Evolutionary conservation across 177 flowering plant species (phyloP), one percentile per base, ranked within the genome.

Genomic region (Vitis hybrid): DNA sequence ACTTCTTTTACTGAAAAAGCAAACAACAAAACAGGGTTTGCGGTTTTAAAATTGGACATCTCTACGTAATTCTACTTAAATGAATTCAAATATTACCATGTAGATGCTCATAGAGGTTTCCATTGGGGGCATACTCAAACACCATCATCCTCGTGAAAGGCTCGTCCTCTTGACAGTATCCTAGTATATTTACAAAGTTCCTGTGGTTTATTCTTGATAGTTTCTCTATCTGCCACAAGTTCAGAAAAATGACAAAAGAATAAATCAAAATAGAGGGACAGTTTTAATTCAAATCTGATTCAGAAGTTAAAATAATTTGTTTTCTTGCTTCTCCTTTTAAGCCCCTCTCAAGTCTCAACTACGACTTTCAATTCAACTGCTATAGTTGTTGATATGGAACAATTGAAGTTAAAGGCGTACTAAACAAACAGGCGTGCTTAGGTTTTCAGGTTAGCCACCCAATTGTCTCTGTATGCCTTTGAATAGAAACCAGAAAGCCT

Each of bases 141-240:
- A 90, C 94, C 89, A 88, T 85, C 91, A 88, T 85, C 78, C 91
- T 77, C 13, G 65, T 70, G 68, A 88, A 88, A 46, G 89, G 90
- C 56, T 85, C 86, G n/a, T 90, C 83, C 80, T 93, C 98, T 77
- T 89, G 90, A 60, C 99, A 93, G 73, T 83, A 90, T 15, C 99
- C 98, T 61, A 95, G 71, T 62, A 95, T 92, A 76, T 95, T 95
- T 67, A 91, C 87, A 70, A 88, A 96, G 76, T 96, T 96, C 81
- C 93, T 96, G 84, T 96, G 99, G 77, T 96, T 96, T 64, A 96
- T 78, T 21, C 93, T 75, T 54, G 99, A 93, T 61, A 96, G 61
- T 65, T 78, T 75, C 59, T 90, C 93, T 78, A 96, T 87, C 98
- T 96, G 56, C 41, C 68, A 55, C 61, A 74, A 48, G 15, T 35